Conservation (phyloP, 495 filamentous ascomycete genomes). For the Penicillium steckii region DNA sequence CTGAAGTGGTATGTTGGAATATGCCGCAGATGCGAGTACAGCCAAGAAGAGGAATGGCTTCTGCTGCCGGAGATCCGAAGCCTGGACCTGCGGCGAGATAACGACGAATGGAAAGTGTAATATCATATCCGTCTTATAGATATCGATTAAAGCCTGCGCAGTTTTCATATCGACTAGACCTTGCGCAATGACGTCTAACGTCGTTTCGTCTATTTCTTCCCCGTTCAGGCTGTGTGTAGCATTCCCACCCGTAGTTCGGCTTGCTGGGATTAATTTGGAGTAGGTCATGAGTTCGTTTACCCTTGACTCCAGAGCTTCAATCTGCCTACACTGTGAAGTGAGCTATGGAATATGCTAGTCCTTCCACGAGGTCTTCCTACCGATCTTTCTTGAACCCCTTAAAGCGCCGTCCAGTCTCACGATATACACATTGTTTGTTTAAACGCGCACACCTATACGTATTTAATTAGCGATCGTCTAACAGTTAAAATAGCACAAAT, state of each 20-base stretch:
- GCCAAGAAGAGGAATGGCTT: conserved; percentile 33
- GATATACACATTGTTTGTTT: conserved; percentile 20
- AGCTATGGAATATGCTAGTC: not conserved
- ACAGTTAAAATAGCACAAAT: not conserved
- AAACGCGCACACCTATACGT: conserved; percentile 20
- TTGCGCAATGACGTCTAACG: conserved; percentile 21
- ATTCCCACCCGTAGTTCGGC: no score
- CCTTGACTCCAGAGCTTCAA: conserved; percentile 22
- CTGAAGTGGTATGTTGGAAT: conserved; percentile 36
- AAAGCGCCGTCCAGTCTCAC: conserved; percentile 24
- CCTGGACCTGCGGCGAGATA: conserved; percentile 12
- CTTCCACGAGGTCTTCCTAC: not conserved
- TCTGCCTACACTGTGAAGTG: conserved; percentile 11
- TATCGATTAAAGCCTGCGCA: conserved; percentile 24
- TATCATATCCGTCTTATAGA: conserved; percentile 16
- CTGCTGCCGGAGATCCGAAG: conserved; percentile 18
- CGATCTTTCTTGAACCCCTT: conserved; percentile 26
- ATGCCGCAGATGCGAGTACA: conserved; percentile 38
- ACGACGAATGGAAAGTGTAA: conserved; percentile 38
- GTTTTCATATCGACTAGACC: conserved; percentile 8
- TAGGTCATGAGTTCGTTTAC: conserved; percentile 13
- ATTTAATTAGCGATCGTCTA: not conserved
- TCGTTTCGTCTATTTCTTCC: not conserved
- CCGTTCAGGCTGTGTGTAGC: no score
- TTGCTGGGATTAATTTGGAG: not conserved